Evolutionary conservation across 2,329 filamentous ascomycete genomes (phyloP), one percentile per base, ranked within the genome.

Genomic region (Nemania bipapillata): DNA sequence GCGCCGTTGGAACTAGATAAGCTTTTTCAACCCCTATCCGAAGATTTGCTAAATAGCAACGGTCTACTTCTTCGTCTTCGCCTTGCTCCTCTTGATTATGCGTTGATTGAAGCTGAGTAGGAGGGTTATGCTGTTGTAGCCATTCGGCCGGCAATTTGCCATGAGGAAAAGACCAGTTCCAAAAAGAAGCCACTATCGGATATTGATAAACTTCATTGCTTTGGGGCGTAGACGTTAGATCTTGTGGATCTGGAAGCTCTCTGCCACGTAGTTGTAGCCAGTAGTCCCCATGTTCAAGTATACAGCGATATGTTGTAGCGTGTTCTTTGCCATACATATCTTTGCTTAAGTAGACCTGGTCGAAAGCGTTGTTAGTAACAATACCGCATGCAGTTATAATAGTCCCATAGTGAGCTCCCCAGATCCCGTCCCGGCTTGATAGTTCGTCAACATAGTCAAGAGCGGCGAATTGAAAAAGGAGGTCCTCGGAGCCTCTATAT

Each of bases 161-260:
- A 49, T 63, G 50, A 12, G 50, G 60, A 55, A 63, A 63, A 49
- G 1, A 20, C 50, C 50, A 63, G 45, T 63, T 28, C 15, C 4
- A 6, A 63, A 63, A 63, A 20, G 50, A 35, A 26, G 35, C 50
- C 50, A 63, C 60, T 55, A 63, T 63, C 15, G 50, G 60, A 47
- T 63, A 63, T 49, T 49, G 47, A 26, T 63, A 45, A 20, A 26
- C 40, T 56, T 56, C 30, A 1, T 54, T 20, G 59, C 40, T 37
- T 45, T 7, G 12, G 7, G 24, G 28, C 55, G 55, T 58, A 22
- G 50, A 53, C 6, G 26, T 24, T 20, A 37, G 28, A 28, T 40
- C 22, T 42, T 20, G 22, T 28, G 24, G 20, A 40, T 40, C 53
- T 56, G 53, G 32, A 56, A 30, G 53, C 53, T 56, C 32, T 6